Conservation (phyloP, 306 rosid species). For the Pterocarpus macrocarpus region DNA sequence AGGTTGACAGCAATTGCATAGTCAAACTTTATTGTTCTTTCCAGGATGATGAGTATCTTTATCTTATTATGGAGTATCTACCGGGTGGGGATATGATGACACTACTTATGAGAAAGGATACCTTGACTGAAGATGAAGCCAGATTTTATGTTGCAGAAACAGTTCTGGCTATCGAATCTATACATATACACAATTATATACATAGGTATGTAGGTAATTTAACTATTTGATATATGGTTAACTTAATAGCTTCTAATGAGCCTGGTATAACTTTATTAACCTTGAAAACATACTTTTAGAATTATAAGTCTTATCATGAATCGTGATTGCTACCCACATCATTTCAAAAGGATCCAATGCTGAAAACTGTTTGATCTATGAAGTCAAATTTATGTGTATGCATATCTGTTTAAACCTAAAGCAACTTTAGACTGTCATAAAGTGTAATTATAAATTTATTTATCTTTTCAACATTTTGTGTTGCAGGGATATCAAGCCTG, state of each 20-base stretch:
- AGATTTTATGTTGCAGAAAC: conserved; percentile 96
- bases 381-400: conserved; percentile 11
- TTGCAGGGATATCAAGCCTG: conserved; percentile 98
- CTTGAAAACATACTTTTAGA: conserved; percentile 19
- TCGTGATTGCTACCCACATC: conserved; percentile 18
- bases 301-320: conserved; percentile 31
- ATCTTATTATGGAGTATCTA: conserved; percentile 97
- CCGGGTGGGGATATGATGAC: conserved; percentile 99
- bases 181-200: conserved; percentile 92
- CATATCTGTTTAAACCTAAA: conserved; percentile 33
- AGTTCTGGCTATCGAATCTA: conserved; percentile 92
- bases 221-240: conserved; percentile 22
- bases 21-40: conserved; percentile 96
- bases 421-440: conserved; percentile 11
- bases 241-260: conserved; percentile 16
- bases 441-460: conserved; percentile 16
- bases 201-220: conserved; percentile 71
- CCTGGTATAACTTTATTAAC: conserved; percentile 19
- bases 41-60: conserved; percentile 92
- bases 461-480: conserved; percentile 37
- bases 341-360: conserved; percentile 40
- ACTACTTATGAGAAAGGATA: conserved; percentile 97
- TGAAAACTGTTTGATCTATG: conserved; percentile 39
- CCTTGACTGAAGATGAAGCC: conserved; percentile 90
- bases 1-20: conserved; percentile 97